phyloP scores from a whole-genome alignment of 257 asterid species.

The Penstemon davidsonii region DNA sequence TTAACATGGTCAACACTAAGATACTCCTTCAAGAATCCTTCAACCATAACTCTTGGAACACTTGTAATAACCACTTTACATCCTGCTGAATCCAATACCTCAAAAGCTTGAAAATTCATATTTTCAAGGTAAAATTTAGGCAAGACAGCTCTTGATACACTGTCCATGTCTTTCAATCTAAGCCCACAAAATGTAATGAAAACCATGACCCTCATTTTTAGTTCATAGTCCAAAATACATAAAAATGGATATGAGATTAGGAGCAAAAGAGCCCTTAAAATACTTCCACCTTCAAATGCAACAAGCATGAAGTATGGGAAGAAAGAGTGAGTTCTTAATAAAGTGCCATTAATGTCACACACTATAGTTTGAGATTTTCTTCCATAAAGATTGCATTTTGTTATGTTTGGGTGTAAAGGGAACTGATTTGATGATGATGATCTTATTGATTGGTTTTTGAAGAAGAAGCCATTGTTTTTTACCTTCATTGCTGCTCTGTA shows the following conservation, averaged over 20 bases:
- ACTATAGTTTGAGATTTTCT: slow-evolving; percentile 48
- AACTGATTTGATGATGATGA: slow-evolving; percentile 30
- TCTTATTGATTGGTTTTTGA: slow-evolving; percentile 33
- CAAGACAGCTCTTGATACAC: slow-evolving; percentile 69
- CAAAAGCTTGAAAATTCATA: slow-evolving; percentile 47
- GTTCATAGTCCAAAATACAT: slow-evolving; percentile 43
- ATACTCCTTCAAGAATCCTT: slow-evolving; percentile 72
- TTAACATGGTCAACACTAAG: slow-evolving; percentile 54
- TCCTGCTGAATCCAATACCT: slow-evolving; percentile 54
- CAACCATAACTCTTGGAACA: slow-evolving; percentile 88
- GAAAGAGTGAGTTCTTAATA: slow-evolving; percentile 57
- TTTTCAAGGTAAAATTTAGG: slow-evolving; percentile 87
- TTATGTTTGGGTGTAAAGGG: slow-evolving; percentile 41
- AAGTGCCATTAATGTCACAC: slow-evolving; percentile 56
- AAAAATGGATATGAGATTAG: slow-evolving; percentile 61
- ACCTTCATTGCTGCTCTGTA: slow-evolving; percentile 64
- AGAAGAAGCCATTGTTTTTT: slow-evolving; percentile 47
- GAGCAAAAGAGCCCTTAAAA: slow-evolving; percentile 65
- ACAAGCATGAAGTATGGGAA: slow-evolving; percentile 94
- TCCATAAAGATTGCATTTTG: slow-evolving; percentile 37
- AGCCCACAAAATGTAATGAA: slow-evolving; percentile 84
- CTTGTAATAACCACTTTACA: slow-evolving; percentile 45
- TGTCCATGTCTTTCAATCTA: slow-evolving; percentile 47
- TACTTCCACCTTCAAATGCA: slow-evolving; percentile 93
- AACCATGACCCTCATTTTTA: slow-evolving; percentile 59